Evolutionary conservation across 352 stramenopile genomes (phyloP).

Genomic region (Phytophthora tubulina): DNA sequence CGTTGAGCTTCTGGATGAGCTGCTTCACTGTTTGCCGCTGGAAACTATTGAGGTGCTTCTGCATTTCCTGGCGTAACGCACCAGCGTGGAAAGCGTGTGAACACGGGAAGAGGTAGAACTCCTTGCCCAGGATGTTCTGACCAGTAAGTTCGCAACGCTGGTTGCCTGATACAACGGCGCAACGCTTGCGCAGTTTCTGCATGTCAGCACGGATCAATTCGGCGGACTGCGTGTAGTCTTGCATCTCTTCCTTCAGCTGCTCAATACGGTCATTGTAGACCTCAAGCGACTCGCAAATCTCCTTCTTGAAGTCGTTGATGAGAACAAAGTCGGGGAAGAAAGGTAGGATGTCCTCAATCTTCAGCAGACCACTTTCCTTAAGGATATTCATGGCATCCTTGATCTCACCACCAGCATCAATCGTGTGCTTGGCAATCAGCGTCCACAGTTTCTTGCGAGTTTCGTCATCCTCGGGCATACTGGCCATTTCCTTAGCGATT

Average conservation of each 20-base stretch:
- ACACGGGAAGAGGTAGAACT: conserved; percentile 97
- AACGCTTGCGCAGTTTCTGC: conserved; percentile 88
- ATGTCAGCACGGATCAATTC: conserved; percentile 92
- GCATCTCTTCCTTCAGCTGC: conserved; percentile 94
- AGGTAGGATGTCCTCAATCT: conserved; percentile 95
- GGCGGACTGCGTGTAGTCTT: conserved; percentile 92
- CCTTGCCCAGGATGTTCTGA: conserved; percentile 88
- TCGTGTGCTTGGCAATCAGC: conserved; percentile 93
- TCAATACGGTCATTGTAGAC: conserved; percentile 93
- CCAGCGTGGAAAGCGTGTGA: conserved; percentile 94
- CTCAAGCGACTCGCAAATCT: conserved; percentile 94
- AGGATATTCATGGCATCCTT: conserved; percentile 89
- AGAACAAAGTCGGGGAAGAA: conserved; percentile 96
- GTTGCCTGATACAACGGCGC: conserved; percentile 87
- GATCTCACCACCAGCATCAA: conserved; percentile 88
- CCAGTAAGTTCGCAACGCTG: conserved; percentile 92
- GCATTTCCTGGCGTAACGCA: conserved; percentile 90
- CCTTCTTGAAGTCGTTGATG: conserved; percentile 96
- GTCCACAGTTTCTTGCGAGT: conserved; percentile 95
- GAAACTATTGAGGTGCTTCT: conserved; percentile 90
- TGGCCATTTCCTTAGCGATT: conserved; percentile 94
- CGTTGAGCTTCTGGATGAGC: conserved; percentile 89
- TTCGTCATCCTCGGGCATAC: conserved; percentile 90
- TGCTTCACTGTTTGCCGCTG: conserved; percentile 92
- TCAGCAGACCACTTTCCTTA: conserved; percentile 88